phyloP scores from a whole-genome alignment of 805 yeast species.

The Yarrowia sp. region DNA sequence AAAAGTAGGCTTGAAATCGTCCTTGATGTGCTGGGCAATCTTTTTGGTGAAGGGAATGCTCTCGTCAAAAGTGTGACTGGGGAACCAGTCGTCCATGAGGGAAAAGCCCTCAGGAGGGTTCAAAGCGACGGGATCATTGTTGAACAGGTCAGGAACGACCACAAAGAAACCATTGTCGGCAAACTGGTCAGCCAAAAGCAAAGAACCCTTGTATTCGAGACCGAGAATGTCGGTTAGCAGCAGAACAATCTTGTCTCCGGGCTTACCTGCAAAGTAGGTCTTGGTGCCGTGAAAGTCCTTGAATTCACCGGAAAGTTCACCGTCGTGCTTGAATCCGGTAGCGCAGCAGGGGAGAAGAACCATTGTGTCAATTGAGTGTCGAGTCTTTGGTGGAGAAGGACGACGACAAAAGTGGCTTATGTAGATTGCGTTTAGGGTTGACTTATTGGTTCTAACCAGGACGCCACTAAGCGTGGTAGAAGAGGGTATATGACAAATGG shows the following conservation, averaged over 20 bases:
- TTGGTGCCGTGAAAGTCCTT: constrained; percentile 34
- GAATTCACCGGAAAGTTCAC: constrained; percentile 35
- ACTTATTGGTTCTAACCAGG: neutral
- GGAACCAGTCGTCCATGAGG: constrained; percentile 49
- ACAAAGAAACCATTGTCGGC: constrained; percentile 64
- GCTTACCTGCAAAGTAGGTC: constrained; percentile 53
- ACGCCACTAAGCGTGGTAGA: too few relatives aligned
- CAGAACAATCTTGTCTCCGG: constrained; percentile 53
- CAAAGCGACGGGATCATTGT: constrained; percentile 50
- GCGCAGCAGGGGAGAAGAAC: constrained; percentile 26
- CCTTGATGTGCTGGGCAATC: constrained; percentile 48
- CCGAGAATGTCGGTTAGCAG: constrained; percentile 69
- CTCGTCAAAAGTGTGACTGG: constrained; percentile 50
- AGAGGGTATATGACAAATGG: too few relatives aligned
- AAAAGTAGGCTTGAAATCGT: constrained; percentile 48
- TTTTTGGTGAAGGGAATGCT: constrained; percentile 50
- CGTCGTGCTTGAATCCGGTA: constrained; percentile 31
- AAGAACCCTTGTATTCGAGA: constrained; percentile 52
- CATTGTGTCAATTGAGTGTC: constrained; percentile 7
- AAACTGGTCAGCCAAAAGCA: constrained; percentile 50
- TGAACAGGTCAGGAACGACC: constrained; percentile 71
- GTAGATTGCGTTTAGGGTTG: constrained; percentile 6
- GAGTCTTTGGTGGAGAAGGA: neutral
- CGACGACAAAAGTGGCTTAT: constrained; percentile 11
- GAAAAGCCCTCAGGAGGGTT: constrained; percentile 31